Percentiles rank a stretch among this genome's conserved stretches.
phyloP scores from a whole-genome alignment of 768 basidiomycete genomes.

The Mrakia gelida region DNA sequence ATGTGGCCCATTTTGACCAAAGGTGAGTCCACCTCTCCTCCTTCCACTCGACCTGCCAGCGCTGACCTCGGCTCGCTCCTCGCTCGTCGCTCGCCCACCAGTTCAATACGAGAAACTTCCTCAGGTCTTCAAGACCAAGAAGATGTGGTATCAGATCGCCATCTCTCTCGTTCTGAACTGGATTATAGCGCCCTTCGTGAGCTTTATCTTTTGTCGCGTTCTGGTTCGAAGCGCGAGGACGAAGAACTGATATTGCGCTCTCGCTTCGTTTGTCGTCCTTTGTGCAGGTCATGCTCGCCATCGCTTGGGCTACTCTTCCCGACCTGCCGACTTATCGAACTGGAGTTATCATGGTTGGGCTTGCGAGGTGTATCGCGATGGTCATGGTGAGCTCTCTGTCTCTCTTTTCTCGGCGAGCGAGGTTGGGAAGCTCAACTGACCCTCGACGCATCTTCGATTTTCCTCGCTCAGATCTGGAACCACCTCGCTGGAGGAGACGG shows the following conservation, averaged over 20 bases:
- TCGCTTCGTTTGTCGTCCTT: no score
- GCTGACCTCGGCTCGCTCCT: no score
- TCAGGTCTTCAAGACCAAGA: conserved; percentile 51
- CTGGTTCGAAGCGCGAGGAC: no score
- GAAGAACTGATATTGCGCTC: neutral
- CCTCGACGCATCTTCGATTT: neutral
- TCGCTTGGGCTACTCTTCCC: conserved; percentile 80
- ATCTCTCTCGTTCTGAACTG: conserved; percentile 71
- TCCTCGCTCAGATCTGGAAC: conserved; percentile 60
- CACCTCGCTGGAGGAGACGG: conserved; percentile 63
- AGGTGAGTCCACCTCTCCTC: neutral
- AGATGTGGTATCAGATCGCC: conserved; percentile 63
- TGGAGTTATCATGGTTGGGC: conserved; percentile 77
- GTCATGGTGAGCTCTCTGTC: conserved; percentile 39
- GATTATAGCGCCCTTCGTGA: conserved; percentile 65
- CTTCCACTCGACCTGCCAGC: no score
- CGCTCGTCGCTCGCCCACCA: no score
- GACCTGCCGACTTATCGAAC: conserved; percentile 63
- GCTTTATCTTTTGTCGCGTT: neutral
- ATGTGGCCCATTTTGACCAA: conserved; percentile 70
- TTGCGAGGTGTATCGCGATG: conserved; percentile 50
- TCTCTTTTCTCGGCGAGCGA: no score
- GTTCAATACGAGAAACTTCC: conserved; percentile 63
- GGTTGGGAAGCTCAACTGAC: neutral
- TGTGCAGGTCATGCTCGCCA: conserved; percentile 62